phyloP scores from a whole-genome alignment of 768 basidiomycete genomes.

The Roridomyces roridus region DNA sequence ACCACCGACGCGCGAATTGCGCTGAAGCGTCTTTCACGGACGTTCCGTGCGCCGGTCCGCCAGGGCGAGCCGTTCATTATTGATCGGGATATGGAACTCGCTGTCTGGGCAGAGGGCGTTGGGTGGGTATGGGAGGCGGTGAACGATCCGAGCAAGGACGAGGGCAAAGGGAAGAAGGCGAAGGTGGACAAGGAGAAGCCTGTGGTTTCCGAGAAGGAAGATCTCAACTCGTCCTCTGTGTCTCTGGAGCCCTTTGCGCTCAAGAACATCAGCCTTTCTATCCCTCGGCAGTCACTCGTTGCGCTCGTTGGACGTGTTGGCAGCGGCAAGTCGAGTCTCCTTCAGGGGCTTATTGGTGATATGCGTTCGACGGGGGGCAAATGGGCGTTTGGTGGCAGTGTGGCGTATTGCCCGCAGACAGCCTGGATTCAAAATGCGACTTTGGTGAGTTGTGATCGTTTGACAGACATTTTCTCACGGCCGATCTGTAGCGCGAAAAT shows the following conservation, averaged over 20 bases:
- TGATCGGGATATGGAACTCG: conserved; percentile 49
- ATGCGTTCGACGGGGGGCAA: conserved; percentile 62
- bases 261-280: conserved; percentile 50
- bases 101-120: conserved; percentile 56
- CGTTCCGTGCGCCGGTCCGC: conserved; percentile 63
- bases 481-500: conserved; percentile 59
- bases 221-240: no score
- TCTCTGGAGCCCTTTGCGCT: conserved; percentile 59
- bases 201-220: background rate
- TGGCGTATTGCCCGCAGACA: conserved; percentile 75
- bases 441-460: conserved; percentile 43
- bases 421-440: conserved; percentile 81
- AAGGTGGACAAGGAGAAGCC: background rate
- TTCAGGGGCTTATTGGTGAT: conserved; percentile 72
- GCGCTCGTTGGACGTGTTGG: conserved; percentile 79
- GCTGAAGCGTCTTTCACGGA: conserved; percentile 51
- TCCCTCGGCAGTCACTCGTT: conserved; percentile 62
- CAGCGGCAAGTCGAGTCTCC: conserved; percentile 66
- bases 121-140: conserved; percentile 67
- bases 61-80: conserved; percentile 45
- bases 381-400: conserved; percentile 63
- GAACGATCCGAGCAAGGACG: background rate
- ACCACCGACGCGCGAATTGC: conserved; percentile 73
- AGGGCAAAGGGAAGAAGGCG: background rate
- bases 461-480: background rate